Evolutionary conservation across 2,329 filamentous ascomycete species (phyloP), one percentile per base, ranked within the genome.

Genomic region (Rhexocercosporidium sp.): DNA sequence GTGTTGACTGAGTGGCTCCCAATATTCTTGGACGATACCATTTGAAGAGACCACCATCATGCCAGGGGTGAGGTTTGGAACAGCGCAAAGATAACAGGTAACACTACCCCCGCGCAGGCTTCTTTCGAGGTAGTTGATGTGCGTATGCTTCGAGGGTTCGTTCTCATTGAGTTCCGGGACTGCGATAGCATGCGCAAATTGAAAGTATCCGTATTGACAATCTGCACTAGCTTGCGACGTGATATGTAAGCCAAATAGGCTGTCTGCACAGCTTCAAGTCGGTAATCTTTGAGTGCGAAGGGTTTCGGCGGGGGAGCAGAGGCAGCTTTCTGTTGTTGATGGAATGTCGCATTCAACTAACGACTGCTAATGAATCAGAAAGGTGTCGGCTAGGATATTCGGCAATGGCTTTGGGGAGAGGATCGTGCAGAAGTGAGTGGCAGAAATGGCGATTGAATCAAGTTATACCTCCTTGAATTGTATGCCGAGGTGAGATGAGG

Each of bases 21-120:
- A 66, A 51, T 75, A 77, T 63, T 78, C 75, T 56, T 77, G 71
- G 41, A 78, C 76, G 22, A 77, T 77, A 18, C 66, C 67, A 37
- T 70, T 71, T 14, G 69, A 69, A 31, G 72, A 72, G 37, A 72
- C 54, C 20, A 72, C 74, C 76, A 78, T 78, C n/a, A 29, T 62
- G 54, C 20, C 54, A 39, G 5, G n/a, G 22, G 12, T 34, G 11
- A 20, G 31, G 18, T 3, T 12, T 41, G n/a, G 22, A 25, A 4
- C 20, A 57, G 31, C 31, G 8, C n/a, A 39, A 18, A 31, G 14
- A 3, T 41, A 37, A 1, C 18, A 20, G 20, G 9, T 11, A 34
- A 25, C 16, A 2, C 34, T 39, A 14, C 20, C n/a, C 54, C 12
- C 2, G 34, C n/a, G n/a, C 54, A 57, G 41, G 31, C n/a, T 27